phyloP scores from a whole-genome alignment of 805 yeast species.

The Wickerhamiella azyma region DNA sequence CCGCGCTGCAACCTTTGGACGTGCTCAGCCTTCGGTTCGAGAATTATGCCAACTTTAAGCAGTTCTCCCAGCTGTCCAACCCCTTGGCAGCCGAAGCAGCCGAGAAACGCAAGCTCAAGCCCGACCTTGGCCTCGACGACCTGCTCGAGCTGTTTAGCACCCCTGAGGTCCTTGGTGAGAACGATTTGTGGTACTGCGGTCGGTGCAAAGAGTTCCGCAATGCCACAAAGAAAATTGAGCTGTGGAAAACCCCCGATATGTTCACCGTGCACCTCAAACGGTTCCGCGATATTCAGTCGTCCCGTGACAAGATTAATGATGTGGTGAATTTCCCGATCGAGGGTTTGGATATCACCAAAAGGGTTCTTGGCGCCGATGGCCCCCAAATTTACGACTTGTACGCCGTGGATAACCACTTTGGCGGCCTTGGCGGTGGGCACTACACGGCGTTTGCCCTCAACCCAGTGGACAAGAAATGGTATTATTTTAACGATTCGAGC shows the following conservation, averaged over 20 bases:
- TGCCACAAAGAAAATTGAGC: constrained; percentile 79
- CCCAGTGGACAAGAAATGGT: constrained; percentile 67
- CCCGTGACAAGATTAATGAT: constrained; percentile 80
- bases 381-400: constrained; percentile 59
- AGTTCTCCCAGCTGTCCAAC: constrained; percentile 10
- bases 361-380: constrained; percentile 29
- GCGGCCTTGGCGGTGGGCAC: constrained; percentile 96
- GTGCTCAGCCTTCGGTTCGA: constrained; percentile 3
- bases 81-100: constrained; percentile 10
- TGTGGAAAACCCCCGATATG: constrained; percentile 91
- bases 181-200: constrained; percentile 92
- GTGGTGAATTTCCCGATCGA: constrained; percentile 78
- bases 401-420: constrained; percentile 92
- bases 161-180: constrained; percentile 74
- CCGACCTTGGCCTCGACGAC: constrained; percentile 46
- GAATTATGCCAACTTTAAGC: neutral
- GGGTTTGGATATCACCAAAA: constrained; percentile 58
- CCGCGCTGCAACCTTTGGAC: neutral
- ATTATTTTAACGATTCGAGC: constrained; percentile 75
- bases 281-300: constrained; percentile 69
- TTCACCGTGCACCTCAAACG: constrained; percentile 81
- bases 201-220: constrained; percentile 75
- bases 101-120: constrained; percentile 21
- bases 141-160: constrained; percentile 63
- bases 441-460: constrained; percentile 84